A percentile compares a stretch with the other conserved stretches of the same genome.
phyloP scores from a whole-genome alignment of 2,329 filamentous ascomycete genomes.

The Botrytis porri region DNA sequence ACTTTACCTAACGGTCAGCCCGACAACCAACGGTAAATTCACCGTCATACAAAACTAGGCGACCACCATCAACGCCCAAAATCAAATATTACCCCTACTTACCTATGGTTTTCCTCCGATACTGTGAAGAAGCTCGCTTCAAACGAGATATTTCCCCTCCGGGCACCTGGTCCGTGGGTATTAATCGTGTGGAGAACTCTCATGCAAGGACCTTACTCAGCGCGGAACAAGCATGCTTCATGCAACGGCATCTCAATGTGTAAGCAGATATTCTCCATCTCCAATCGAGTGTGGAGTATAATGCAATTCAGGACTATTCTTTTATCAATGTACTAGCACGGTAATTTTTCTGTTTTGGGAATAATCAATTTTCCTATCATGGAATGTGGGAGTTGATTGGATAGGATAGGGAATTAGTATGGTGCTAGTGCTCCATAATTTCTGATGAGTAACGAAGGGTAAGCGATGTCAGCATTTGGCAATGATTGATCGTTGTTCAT shows the following conservation, averaged over 20 bases:
- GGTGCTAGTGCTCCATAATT: neutral
- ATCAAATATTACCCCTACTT: neutral
- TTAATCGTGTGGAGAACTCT: neutral
- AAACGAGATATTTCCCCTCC: neutral
- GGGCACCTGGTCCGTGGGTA: neutral
- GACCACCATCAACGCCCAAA: neutral
- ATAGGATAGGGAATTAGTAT: neutral
- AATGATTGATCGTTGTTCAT: neutral
- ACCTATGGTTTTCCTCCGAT: neutral
- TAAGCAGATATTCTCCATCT: neutral
- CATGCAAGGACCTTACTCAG: neutral
- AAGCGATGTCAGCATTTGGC: slow-evolving; percentile 1
- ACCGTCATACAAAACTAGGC: neutral
- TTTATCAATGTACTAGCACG: neutral
- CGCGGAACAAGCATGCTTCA: neutral
- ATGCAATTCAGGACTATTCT: neutral
- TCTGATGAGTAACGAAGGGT: neutral
- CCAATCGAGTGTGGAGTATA: neutral
- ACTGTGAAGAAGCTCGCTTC: neutral
- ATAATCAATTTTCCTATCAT: neutral
- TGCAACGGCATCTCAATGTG: neutral
- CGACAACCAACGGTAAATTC: neutral
- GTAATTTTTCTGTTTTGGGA: neutral
- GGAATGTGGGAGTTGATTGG: neutral
- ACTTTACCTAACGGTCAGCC: neutral